phyloP scores from a whole-genome alignment of 1,284 basidiomycete genomes.

The Ceratobasidium sp. region DNA sequence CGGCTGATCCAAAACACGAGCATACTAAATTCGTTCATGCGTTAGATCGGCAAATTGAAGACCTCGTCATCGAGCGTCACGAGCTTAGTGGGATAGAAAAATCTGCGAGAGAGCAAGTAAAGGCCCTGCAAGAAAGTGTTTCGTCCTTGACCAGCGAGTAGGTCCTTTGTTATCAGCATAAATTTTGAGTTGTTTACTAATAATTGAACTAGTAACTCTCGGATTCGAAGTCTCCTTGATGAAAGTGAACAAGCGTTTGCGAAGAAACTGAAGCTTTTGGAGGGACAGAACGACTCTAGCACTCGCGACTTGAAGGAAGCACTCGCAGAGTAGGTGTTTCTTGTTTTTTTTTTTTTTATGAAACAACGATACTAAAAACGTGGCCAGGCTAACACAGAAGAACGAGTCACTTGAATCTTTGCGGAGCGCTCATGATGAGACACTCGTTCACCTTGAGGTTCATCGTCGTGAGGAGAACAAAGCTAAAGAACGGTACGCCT shows the following conservation, averaged over 20 bases:
- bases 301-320: conserved; percentile 2
- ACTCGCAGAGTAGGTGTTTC: conserved; percentile 8
- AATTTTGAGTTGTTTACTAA: neutral
- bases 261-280: conserved; percentile 4
- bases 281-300: conserved; percentile 5
- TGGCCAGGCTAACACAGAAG: neutral
- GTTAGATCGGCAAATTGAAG: conserved; percentile 11
- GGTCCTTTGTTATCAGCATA: neutral
- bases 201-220: conserved; percentile 4
- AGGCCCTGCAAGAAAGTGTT: neutral
- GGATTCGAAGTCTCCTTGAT: neutral
- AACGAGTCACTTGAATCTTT: neutral
- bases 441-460: neutral
- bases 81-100: neutral
- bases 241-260: conserved; percentile 25
- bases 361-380: neutral
- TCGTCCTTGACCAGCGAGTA: neutral
- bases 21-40: neutral
- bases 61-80: neutral
- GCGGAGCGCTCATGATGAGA: neutral
- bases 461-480: conserved; percentile 13
- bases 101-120: neutral
- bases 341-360: neutral
- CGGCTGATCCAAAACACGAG: neutral
- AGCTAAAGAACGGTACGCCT: conserved; percentile 8